Base-by-base conservation (phyloP, 768 basidiomycete genomes). In the Hygrocybe coccinea region DNA sequence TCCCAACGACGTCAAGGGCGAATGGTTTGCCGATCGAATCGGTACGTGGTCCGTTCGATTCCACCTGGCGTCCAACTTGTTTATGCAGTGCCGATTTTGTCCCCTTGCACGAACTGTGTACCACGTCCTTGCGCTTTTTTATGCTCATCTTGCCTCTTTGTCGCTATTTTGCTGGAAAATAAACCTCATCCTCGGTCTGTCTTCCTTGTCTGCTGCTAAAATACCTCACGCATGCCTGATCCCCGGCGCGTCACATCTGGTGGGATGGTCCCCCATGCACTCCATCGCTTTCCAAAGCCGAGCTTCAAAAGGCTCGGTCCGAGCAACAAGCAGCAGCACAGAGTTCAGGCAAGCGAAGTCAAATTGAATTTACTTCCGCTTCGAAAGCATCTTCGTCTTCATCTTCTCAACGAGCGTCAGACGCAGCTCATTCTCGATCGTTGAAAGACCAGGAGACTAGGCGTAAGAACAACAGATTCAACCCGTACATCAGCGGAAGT, bases 1-100 rank as follows among this genome's bases (percentile, higher is more conserved):
- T 63, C 85, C 91, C 12, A 70, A 79, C 36, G 79, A 80, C 38
- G 72, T 88, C 1, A 66, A 75, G 50, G 74, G 80, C 1, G 85
- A 83, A 36, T 95, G 92, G 85, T 86, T 80, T 61, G 86, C 92
- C 1, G 81, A 84, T 35, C 79, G 77, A 62, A 83, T 97, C 64
- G 90, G 91, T 92, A 72, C 71, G 87, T 71, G 53, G 14, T 69
- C 39, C 56, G 56, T 46, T 46, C 37, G 33, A 41, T 41, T 21
- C 24, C 34, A 36, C 24, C 49, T 34, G 43, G 15, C 17, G 58
- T 41, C 38, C 41, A 14, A 43, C 49, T 44, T 59, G 62, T 67
- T 67, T 54, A 65, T 72, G 60, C 70, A 49, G 22, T 56, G 35
- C 58, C 22, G n/a, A 50, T 34, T 47, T 51, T 59, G 46, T 57